These are phyloP conservation scores for Curvularia sp. DNA, from an alignment of 2,329 filamentous ascomycete species.

Conservation along the genomic window DNA sequence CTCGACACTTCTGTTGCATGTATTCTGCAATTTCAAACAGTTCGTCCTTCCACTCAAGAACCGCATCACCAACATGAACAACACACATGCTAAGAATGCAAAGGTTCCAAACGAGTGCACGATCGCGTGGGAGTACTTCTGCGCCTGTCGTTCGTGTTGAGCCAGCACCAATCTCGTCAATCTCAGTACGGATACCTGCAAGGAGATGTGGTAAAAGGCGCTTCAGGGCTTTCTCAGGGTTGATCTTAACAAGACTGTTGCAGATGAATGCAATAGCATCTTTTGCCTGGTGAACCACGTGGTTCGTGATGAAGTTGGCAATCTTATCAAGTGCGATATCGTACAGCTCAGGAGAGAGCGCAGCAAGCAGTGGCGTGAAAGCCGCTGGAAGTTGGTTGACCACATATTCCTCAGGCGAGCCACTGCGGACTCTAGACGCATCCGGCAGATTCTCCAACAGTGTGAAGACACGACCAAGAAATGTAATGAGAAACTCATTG, in stretches of 20 bases:
- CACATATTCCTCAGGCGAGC: constrained; percentile 94
- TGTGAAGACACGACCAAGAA: constrained; percentile 94
- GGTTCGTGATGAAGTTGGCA: constrained; percentile 86
- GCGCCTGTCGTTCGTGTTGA: constrained; percentile 92
- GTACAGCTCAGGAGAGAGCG: constrained; percentile 90
- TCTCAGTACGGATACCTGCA: constrained; percentile 91
- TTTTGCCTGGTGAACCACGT: constrained; percentile 94
- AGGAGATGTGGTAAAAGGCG: constrained; percentile 90
- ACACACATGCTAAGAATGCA: constrained; percentile 98
- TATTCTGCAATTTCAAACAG: constrained; percentile 90
- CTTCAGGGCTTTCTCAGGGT: constrained; percentile 90
- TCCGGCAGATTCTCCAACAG: constrained; percentile 95
- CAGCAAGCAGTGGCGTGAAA: constrained; percentile 86
- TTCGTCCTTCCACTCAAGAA: constrained; percentile 86
- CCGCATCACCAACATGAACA: constrained; percentile 90
- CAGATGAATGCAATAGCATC: constrained; percentile 99
- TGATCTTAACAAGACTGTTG: constrained; percentile 94
- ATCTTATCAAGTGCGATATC: constrained; percentile 92
- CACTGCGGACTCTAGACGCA: constrained; percentile 82
- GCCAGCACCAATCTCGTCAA: constrained; percentile 94
- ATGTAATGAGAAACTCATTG: constrained; percentile 87
- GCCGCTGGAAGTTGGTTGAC: constrained; percentile 94
- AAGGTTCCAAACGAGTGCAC: constrained; percentile 94
- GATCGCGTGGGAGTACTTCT: constrained; percentile 90
- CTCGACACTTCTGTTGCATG: constrained; percentile 96